phyloP scores from a whole-genome alignment of 1,284 basidiomycete species.

The Sporisorium sorghi region DNA sequence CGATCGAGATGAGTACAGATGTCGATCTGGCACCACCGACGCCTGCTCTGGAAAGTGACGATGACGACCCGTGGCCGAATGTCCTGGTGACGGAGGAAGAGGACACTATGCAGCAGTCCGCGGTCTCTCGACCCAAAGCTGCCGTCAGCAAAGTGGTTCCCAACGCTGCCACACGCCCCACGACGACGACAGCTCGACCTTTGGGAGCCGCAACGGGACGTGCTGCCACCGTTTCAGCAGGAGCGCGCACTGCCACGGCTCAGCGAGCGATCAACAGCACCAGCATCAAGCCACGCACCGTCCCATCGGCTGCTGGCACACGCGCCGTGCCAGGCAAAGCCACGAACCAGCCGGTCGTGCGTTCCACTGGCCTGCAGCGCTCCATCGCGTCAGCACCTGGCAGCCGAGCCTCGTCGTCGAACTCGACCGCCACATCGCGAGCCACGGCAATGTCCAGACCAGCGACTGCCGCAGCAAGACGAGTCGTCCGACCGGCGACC shows the following conservation, averaged over 20 bases:
- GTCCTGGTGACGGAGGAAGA: conserved; percentile 15
- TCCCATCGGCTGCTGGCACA: not conserved
- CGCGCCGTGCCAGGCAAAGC: conserved; percentile 1
- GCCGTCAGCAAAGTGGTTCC: not conserved
- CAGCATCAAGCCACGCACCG: not conserved
- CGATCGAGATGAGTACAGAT: conserved; percentile 15
- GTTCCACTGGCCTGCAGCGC: conserved; percentile 28
- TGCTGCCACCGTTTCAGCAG: not conserved
- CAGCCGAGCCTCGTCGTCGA: conserved; percentile 11
- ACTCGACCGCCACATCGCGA: conserved; percentile 3
- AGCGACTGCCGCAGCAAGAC: not conserved
- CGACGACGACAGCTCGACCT: not conserved
- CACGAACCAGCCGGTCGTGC: not conserved
- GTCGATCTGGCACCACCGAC: conserved; percentile 9
- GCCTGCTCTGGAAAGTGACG: conserved; percentile 17
- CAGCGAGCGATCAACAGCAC: not conserved
- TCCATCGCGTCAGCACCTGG: conserved; percentile 32
- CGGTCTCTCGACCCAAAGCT: not conserved
- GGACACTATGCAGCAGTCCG: not conserved
- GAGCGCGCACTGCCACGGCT: not conserved
- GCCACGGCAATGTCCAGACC: not conserved
- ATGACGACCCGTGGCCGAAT: conserved; percentile 47
- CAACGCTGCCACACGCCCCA: not conserved
- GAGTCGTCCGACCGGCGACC: conserved; percentile 1
- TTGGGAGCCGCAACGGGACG: conserved; percentile 1